Percentiles rank a stretch among this genome's conserved stretches.
phyloP scores from a whole-genome alignment of 2,329 filamentous ascomycete genomes.

The Neurospora crassa region DNA sequence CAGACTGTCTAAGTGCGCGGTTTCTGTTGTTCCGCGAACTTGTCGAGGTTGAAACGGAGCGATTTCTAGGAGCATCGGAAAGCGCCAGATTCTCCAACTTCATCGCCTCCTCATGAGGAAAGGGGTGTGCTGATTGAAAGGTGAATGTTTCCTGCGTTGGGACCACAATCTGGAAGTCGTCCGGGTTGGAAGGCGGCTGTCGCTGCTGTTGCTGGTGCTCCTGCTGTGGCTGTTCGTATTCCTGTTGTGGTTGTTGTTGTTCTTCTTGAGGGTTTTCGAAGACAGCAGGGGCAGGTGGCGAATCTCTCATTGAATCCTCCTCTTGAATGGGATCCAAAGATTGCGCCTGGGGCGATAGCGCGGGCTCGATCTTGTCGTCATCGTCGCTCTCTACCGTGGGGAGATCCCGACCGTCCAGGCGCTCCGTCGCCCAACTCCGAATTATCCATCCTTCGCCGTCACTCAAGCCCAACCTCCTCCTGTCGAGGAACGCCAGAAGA shows the following conservation, averaged over 20 bases:
- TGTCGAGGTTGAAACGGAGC: conserved; percentile 15
- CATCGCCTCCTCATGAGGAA: conserved; percentile 44
- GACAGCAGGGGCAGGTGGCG: conserved; percentile 19
- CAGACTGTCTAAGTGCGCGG: conserved; percentile 9
- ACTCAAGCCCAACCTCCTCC: conserved; percentile 64
- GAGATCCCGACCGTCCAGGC: conserved; percentile 53
- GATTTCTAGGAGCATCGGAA: conserved; percentile 35
- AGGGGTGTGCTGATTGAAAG: conserved; percentile 56
- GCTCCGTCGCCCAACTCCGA: conserved; percentile 57
- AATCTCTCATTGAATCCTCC: conserved; percentile 28
- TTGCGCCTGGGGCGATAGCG: conserved; percentile 45
- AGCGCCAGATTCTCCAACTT: conserved; percentile 52
- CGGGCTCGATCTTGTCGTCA: conserved; percentile 53
- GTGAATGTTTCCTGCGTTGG: conserved; percentile 56
- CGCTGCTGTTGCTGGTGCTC: conserved; percentile 9
- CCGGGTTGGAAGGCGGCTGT: conserved; percentile 15
- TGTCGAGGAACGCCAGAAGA: conserved; percentile 75
- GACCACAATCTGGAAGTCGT: conserved; percentile 32
- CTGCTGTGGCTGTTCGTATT: conserved; percentile 9
- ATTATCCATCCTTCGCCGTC: conserved; percentile 67
- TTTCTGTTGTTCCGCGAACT: conserved; percentile 19
- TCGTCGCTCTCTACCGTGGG: conserved; percentile 43
- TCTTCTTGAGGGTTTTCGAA: conserved; percentile 6
- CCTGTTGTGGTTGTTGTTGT: background rate
- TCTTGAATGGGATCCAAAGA: conserved; percentile 18